Evolutionary conservation across 257 asterid genomes (phyloP), one percentile per base, ranked within the genome.

Genomic region (Plantago ovata): DNA sequence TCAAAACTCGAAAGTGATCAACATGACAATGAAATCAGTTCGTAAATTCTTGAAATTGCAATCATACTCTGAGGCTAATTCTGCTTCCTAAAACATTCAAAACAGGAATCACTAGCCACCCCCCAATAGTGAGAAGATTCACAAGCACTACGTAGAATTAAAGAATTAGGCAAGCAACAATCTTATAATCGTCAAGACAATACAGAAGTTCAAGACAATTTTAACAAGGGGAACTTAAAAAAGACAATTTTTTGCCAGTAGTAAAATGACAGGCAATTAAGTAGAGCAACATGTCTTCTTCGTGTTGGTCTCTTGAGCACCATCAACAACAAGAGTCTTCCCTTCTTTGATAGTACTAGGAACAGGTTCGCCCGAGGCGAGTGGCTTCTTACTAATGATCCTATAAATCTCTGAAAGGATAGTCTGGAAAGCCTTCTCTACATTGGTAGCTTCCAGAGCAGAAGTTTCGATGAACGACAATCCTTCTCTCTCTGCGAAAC

Each of bases 401-500:
- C 94, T 72, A 64, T 87, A 91, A 60, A 91, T 87, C 77, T 91
- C 98, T 7, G 84, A 83, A 21, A 87, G 98, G 57, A 87, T 87
- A 32, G 81, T 81, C 72, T 83, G 93, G 75, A 87, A 91, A 58
- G 96, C 63, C 69, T 85, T 81, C 82, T 91, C 96, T 53, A 87
- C 98, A 18, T 91, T 87, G 19, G 72, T 83, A 42, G 98, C 95
- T 70, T 90, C 98, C 33, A 87, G 73, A 58, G 96, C 96, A 9
- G 98, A 87, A 9, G 98, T 91, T 64, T 85, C 96, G 3, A 91
- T 83, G 61, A 91, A 85, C 16, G 95, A 87, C 47, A 87, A 89
- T 55, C 94, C 96, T 63, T 91, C 98, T 40, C 39, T 91, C 65
- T 91, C 96, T 0, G 98, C 87, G 72, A 71, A 87, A 61, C 92